Percentiles rank a stretch among this genome's conserved stretches.
Evolutionary conservation across 2,329 filamentous ascomycete genomes (phyloP).

Genomic region (Penicillium brevicompactum): DNA sequence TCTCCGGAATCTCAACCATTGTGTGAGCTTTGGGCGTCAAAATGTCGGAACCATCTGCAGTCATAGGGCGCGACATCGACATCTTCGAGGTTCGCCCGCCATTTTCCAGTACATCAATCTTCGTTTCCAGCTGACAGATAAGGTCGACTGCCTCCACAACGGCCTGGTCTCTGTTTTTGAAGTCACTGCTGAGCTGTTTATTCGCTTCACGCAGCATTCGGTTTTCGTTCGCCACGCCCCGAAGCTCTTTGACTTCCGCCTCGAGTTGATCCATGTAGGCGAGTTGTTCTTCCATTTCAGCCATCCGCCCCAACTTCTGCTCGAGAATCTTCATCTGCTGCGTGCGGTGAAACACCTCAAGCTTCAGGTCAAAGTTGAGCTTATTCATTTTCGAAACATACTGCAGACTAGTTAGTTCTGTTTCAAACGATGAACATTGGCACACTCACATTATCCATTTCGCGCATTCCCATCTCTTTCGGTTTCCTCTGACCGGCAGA

Average conservation of each 20-base stretch:
- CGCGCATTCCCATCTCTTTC: constrained; percentile 45
- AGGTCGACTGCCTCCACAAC: constrained; percentile 47
- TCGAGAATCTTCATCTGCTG: constrained; percentile 40
- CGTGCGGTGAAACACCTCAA: constrained; percentile 44
- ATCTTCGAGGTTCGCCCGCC: constrained; percentile 22
- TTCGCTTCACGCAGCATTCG: constrained; percentile 40
- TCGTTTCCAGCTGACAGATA: constrained; percentile 47
- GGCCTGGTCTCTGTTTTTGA: constrained; percentile 44
- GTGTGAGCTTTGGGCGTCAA: constrained; percentile 31
- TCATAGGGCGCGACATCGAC: constrained; percentile 29
- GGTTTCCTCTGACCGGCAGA: constrained; percentile 37
- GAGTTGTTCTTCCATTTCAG: constrained; percentile 38
- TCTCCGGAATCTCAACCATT: constrained; percentile 40
- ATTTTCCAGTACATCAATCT: constrained; percentile 37
- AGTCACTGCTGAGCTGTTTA: constrained; percentile 38
- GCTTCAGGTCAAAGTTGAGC: constrained; percentile 47
- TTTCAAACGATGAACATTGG: neutral
- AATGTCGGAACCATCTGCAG: constrained; percentile 27
- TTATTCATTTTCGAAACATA: constrained; percentile 49
- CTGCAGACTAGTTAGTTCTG: constrained; percentile 27
- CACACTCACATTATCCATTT: constrained; percentile 44
- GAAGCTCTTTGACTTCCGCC: constrained; percentile 42
- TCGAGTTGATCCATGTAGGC: constrained; percentile 41
- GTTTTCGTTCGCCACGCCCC: constrained; percentile 38
- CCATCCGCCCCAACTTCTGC: constrained; percentile 41